Base-by-base conservation (phyloP, 345 rosid genomes). In the Eutrema japonicum region DNA sequence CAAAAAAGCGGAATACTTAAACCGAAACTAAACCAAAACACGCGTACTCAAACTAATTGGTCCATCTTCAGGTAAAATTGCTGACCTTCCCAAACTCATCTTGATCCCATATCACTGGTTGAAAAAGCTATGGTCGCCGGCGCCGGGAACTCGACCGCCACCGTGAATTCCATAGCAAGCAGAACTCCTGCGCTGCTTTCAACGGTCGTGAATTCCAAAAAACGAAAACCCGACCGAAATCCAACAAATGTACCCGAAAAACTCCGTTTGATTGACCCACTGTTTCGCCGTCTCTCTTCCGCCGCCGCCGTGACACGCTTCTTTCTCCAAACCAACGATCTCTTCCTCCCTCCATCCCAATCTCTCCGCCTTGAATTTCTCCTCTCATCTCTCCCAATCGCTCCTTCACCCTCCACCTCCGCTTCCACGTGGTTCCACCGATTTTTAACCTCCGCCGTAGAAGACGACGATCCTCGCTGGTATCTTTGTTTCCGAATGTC, bases 381-480 rank as follows among this genome's bases (percentile, higher is more conserved):
- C 46, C 49, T 77, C 79, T 83, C 85, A 70, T 84, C 77, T 70
- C 76, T 72, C 85, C 85, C 67, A 55, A 54, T 64, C 70, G 16
- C 71, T 12, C 66, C 73, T 61, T 72, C 77, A 1, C 71, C 68
- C 10, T 72, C 72, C 27, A 4, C 54, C 40, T 10, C 75, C 36
- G 0, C 67, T 26, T 3, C 53, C 68, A 32, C 71, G 29, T 84
- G 88, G 85, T 80, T 84, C 70, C 70, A 75, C 66, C 89, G 87
- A 47, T 77, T 85, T 64, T 54, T 81, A 47, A 47, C 79, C 72
- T 71, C 86, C 57, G 57, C 80, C 71, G 47, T 56, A 10, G 82
- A 80, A 30, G 47, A 46, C 48, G 87, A 82, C 57, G 75, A 73
- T 40, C 86, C 85, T n/a, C 87, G 83, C 2, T 92, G 96, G 96